Percentiles rank a stretch among this genome's conserved stretches.
These are phyloP conservation scores for Amoebophrya sp. DNA, from an alignment of 169 alveolate genomes.

Conservation along the genomic window DNA sequence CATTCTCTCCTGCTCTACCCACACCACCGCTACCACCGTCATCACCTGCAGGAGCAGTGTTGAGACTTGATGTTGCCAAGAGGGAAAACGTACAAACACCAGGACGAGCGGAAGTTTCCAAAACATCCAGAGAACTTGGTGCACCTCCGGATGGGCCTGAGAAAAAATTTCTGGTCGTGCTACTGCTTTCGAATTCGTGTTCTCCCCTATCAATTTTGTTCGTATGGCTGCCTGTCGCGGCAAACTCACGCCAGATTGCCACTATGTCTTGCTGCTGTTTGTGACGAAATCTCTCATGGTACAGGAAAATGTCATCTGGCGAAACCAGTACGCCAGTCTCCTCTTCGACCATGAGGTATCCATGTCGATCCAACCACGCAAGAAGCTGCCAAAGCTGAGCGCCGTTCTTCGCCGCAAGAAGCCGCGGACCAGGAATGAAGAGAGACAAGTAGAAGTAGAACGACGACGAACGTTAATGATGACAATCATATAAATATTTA, in stretches of 20 bases:
- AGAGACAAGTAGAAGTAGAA: no score
- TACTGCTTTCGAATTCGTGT: not conserved
- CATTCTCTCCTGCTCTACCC: no score
- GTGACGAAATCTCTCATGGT: not conserved
- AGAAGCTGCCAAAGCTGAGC: not conserved
- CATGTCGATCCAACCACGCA: not conserved
- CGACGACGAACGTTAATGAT: no score
- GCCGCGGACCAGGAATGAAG: no score
- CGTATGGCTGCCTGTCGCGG: not conserved
- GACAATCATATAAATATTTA: no score
- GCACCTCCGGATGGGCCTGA: not conserved
- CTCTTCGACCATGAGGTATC: not conserved
- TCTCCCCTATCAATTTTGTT: not conserved
- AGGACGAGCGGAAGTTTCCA: not conserved
- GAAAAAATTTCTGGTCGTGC: not conserved
- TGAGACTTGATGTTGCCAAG: no score
- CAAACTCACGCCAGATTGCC: not conserved
- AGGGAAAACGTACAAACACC: not conserved
- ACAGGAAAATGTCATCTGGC: not conserved
- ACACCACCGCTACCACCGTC: no score
- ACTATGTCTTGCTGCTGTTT: not conserved
- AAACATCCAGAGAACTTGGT: not conserved
- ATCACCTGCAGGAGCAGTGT: no score
- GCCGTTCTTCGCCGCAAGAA: not conserved
- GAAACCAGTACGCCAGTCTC: not conserved